Evolutionary conservation across 345 rosid species (phyloP), one percentile per base, ranked within the genome.

Genomic region (Excoecaria agallocha): DNA sequence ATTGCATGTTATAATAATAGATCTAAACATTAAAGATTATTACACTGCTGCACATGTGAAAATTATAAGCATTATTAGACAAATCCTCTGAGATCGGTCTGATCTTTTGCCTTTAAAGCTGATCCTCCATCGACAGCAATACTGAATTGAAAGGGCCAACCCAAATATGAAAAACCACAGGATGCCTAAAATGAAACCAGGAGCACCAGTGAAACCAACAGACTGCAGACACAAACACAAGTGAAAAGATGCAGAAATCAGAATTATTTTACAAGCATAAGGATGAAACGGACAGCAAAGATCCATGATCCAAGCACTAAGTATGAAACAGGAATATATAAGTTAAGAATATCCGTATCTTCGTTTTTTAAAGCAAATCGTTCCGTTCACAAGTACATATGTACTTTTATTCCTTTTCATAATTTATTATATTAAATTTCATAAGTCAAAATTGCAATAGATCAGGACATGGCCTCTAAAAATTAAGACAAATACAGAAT

Each of bases 21-120:
- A 62, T 35, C 50, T 12, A 70, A 55, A 6, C 58, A 30, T 55
- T 7, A 64, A 25, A 77, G 87, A 84, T 70, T 10, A 79, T 90
- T 95, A 95, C 99, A 89, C 92, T 60, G 98, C 92, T 10, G 87
- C 90, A 79, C 85, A 89, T 0, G 99, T 95, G 86, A 95, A 95
- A 46, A 95, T 20, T 56, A 91, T 79, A 74, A 95, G 87, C 87
- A 93, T 69, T 68, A 95, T 80, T 68, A 93, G 87, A 79, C 88
- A 93, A 76, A 91, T 84, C 79, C 76, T 86, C 59, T 81, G 83
- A 3, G 88, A 81, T 39, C 73, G 70, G 12, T 46, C 72, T 3
- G 92, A 82, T 81, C 85, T 89, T 46, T 85, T 73, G 45, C 86
- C 87, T 81, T 82, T 84, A 39, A 86, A 73, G 62, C 80, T 85